Evolutionary conservation across 257 asterid genomes (phyloP), one percentile per base, ranked within the genome.

Genomic region (Striga asiatica): DNA sequence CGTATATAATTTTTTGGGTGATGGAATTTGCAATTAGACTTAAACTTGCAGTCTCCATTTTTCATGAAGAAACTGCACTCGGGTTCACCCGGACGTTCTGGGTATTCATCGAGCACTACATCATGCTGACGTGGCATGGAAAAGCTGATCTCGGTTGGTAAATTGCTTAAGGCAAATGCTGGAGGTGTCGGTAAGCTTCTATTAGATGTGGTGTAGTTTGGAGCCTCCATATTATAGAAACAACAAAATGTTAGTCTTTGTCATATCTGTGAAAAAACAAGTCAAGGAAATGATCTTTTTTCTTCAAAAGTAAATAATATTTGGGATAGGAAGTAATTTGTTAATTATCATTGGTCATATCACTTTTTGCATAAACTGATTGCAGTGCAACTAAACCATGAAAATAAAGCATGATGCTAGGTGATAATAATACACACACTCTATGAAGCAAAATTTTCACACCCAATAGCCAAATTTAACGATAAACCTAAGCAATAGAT

Each of bases 1-100:
- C 81, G n/a, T 28, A 29, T 28, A 25, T 65, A 81, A 58, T 41
- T 56, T 69, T 76, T 91, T 17, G 97, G 98, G 66, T 91, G 98
- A 76, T 91, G 78, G 73, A 76, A 91, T 70, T 86, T 87, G 92
- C 97, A 91, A 66, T 62, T 81, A 18, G 78, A 78, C 67, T 65
- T 83, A 71, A 68, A 91, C 65, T 91, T 91, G 81, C 98, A 91
- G 65, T 81, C 93, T 25, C 98, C 97, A 42, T 87, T 87, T 75
- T 76, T 91, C 37, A 91, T 12, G 76, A 78, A 89, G 75, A 74
- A 83, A 65, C 74, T 76, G 82, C 98, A 89, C 52, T 86, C 96
- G 25, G 83, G 96, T 70, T 83, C 93, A 41, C 95, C 91, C 1
- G 95, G 98, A 23, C 98, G 88, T 54, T 86, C 86, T 24, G 96